These are phyloP conservation scores for Rhododendron ferrugineum DNA, from an alignment of 148 eudicot species.

Conservation along the genomic window DNA sequence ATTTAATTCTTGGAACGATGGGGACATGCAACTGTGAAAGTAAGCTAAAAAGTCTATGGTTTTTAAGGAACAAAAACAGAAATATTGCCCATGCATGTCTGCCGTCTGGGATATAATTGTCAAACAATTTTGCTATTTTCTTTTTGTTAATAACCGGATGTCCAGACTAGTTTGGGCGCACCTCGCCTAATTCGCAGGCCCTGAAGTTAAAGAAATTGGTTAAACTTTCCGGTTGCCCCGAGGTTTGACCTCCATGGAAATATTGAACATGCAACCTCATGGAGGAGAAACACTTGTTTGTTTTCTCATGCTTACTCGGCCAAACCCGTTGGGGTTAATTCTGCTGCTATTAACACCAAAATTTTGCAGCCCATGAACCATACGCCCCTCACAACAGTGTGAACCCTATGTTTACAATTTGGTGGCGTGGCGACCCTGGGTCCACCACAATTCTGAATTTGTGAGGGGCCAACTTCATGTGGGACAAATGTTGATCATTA, in stretches of 20 bases:
- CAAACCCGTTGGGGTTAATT: too few species aligned
- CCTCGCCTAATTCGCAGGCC: not conserved
- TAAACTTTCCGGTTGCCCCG: not conserved
- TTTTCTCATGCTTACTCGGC: not conserved
- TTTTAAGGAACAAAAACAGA: not conserved
- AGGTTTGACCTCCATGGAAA: not conserved
- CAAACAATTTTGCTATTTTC: not conserved
- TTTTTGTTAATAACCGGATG: not conserved
- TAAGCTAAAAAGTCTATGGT: not conserved
- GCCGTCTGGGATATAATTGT: not conserved
- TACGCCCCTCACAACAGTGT: not conserved
- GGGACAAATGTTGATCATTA: not conserved
- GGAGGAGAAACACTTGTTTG: not conserved
- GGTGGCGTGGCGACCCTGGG: too few species aligned
- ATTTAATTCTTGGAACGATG: not conserved
- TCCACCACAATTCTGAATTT: not conserved
- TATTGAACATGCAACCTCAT: not conserved
- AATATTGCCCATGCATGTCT: not conserved
- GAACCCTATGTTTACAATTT: not conserved
- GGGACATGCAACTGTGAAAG: not conserved
- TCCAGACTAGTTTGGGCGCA: too few species aligned
- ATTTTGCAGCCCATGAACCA: not conserved
- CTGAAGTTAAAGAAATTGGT: not conserved
- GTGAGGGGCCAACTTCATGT: not conserved
- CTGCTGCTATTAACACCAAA: not conserved